These are phyloP conservation scores for Musa beccarii DNA, from an alignment of 176 grass and related monocot species.

Conservation along the genomic window DNA sequence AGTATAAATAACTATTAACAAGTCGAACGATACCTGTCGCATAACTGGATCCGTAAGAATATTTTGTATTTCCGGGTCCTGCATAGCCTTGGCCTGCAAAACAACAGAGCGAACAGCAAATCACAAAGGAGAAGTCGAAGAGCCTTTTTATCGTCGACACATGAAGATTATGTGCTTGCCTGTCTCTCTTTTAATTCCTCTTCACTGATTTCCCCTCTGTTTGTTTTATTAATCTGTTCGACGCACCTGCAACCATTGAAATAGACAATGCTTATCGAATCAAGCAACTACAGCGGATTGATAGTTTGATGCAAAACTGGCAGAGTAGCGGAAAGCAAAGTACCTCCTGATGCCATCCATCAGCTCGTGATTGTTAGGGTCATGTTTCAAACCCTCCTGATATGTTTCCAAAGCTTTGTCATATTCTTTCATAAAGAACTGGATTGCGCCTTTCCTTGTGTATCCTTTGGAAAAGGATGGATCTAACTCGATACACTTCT, in stretches of 20 bases:
- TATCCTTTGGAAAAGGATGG: conserved; percentile 50
- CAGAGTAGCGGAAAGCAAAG: background rate
- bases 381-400: conserved; percentile 48
- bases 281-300: background rate
- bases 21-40: conserved; percentile 50
- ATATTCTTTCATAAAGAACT: conserved; percentile 7
- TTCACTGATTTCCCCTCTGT: conserved; percentile 59
- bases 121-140: background rate
- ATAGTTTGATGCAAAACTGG: background rate
- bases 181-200: conserved; percentile 89
- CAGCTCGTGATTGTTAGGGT: conserved; percentile 42
- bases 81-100: conserved; percentile 70
- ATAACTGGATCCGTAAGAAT: conserved; percentile 80
- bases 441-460: conserved; percentile 33
- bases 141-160: background rate
- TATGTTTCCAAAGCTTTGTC: conserved; percentile 17
- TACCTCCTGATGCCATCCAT: conserved; percentile 23
- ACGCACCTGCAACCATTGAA: conserved; percentile 38
- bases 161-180: conserved; percentile 20
- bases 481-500: conserved; percentile 50
- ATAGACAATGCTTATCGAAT: background rate
- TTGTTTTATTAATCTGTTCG: conserved; percentile 67
- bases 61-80: conserved; percentile 84
- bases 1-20: no score
- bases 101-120: conserved; percentile 7